Base-by-base conservation (phyloP, 352 stramenopile species). In the Thalassiosira pacifica region DNA sequence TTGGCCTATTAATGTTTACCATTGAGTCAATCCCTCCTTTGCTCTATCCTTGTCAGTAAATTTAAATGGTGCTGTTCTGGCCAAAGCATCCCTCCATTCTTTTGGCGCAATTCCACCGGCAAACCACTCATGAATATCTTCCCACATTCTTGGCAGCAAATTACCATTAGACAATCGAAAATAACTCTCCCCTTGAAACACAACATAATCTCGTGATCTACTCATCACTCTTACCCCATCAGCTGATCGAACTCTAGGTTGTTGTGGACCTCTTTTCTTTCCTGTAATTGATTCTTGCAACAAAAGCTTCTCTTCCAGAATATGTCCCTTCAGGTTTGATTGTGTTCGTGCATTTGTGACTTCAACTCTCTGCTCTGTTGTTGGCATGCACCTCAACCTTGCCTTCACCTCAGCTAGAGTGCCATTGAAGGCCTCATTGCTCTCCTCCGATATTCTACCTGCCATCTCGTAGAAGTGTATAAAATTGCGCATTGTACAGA, bases 101-200 rank as follows among this genome's bases (percentile, higher is more conserved):
- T 31, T 22, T 19, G 55, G 55, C 31, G 55, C 55, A 18, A 18
- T 24, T 18, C 55, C n/a, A 29, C n/a, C 4, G 8, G 9, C 11
- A 32, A 64, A 64, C 55, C 55, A 64, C 24, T 34, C 19, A 29
- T 31, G 31, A 22, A 64, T 64, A 31, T 64, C 55, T 29, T 34
- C 2, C 55, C 55, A 64, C 31, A 32, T 64, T 13, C 31, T 64
- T 13, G 9, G 13, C 22, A 64, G 4, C 9, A 64, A 29, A 34
- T 29, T 32, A 9, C 55, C 55, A 31, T 29, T 53, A 0, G 26
- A 3, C 31, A 68, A 42, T 22, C 13, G 6, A 52, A 48, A 16
- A 52, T 31, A 68, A 0, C 0, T 29, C 5, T 53, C 29, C 8
- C 60, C 60, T 26, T 66, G 37, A n/a, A 45, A 37, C 4, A 31